These are phyloP conservation scores for Przewalskia tangutica DNA, from an alignment of 257 asterid genomes.

Conservation along the genomic window DNA sequence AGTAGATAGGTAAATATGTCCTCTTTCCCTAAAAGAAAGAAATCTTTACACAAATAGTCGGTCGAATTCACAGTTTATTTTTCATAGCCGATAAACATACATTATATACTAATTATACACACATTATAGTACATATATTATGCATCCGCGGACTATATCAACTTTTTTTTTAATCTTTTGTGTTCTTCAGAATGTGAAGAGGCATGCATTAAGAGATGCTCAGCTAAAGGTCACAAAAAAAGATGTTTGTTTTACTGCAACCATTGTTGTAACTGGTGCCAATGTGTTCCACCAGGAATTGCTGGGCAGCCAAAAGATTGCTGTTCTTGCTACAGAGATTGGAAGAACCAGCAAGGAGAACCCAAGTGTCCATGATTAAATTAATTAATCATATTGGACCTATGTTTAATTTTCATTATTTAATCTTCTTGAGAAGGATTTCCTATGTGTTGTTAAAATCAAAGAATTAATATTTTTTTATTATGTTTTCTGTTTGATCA, in stretches of 20 bases:
- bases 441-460: too few relatives aligned
- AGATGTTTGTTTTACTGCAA: neutral
- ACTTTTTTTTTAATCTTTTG: neutral
- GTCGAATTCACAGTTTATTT: too few relatives aligned
- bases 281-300: too few relatives aligned
- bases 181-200: neutral
- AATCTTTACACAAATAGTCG: too few relatives aligned
- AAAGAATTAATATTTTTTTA: too few relatives aligned
- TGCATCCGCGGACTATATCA: neutral
- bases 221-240: neutral
- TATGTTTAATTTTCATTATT: too few relatives aligned
- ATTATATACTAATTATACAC: neutral
- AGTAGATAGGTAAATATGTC: too few relatives aligned
- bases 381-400: neutral
- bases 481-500: too few relatives aligned
- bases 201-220: neutral
- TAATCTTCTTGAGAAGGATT: too few relatives aligned
- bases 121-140: neutral
- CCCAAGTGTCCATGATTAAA: neutral
- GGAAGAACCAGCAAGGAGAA: neutral
- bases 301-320: neutral
- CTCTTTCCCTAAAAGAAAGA: too few relatives aligned
- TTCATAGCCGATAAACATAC: too few relatives aligned
- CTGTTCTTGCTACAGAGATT: neutral
- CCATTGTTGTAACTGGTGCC: neutral